Base-by-base conservation (phyloP, 768 basidiomycete genomes). In the Auriscalpium microsporum region DNA sequence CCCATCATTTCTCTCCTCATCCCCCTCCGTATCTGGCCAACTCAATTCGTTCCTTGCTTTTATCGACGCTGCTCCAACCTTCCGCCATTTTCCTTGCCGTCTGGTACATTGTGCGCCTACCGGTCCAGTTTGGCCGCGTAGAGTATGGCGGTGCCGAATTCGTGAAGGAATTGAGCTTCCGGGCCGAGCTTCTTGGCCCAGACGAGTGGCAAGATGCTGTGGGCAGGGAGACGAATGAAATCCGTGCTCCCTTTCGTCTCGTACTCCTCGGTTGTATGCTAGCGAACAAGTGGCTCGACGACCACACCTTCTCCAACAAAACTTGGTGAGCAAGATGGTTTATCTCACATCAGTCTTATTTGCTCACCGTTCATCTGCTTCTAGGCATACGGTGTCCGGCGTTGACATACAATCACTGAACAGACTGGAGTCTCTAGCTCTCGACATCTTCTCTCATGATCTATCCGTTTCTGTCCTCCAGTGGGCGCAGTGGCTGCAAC, bases 221-320 rank as follows among this genome's bases (percentile, higher is more conserved):
- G 28, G 80, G 82, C 42, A 67, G 70, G 59, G 79, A 81, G 47
- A 69, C 72, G 3, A 69, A 73, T 49, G 86, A 87, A 64, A 73
- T 75, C 7, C 77, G 75, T 56, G 83, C 82, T 1, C 81, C 85
- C 10, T 90, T 90, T 68, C 81, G 86, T 52, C 74, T 91, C 45
- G 74, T 90, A 56, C 78, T 91, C 21, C 74, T 91, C 21, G 89
- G 89, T 17, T 89, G 83, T 58, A 90, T 91, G 87, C 72, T 91
- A 36, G 87, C 88, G 17, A 90, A 90, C 68, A 91, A 91, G 70
- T 90, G 89, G 89, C 65, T 91, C 60, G 88, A 90, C 60, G 89
- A 91, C 62, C 89, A 91, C 64, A 90, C 89, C 0, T 91, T 90
- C 69, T 90, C 87, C 42, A 90, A 90, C 71, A 90, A 89, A 73